Percentiles rank a stretch among this genome's conserved stretches.
phyloP scores from a whole-genome alignment of 495 filamentous ascomycete genomes.

The Astrothelium subdiscretum region DNA sequence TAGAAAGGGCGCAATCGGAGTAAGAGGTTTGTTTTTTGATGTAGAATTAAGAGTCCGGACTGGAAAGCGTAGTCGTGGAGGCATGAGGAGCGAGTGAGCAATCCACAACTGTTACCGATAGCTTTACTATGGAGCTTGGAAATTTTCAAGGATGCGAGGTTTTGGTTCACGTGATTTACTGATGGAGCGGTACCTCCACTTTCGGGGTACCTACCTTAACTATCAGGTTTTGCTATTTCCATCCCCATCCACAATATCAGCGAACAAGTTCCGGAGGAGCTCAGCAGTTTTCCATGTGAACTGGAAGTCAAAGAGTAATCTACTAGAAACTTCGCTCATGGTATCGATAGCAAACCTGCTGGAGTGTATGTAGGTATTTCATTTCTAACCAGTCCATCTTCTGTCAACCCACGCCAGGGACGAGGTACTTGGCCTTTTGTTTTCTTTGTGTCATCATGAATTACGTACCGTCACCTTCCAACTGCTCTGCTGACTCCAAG shows the following conservation, averaged over 20 bases:
- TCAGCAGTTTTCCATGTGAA: too few relatives aligned
- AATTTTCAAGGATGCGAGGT: neutral
- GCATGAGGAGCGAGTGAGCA: slow-evolving; percentile 7
- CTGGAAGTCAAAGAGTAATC: too few relatives aligned
- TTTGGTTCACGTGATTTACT: neutral
- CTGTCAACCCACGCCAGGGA: too few relatives aligned
- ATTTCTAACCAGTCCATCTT: too few relatives aligned
- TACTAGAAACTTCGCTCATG: too few relatives aligned
- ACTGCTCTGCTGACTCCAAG: neutral
- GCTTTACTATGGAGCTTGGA: neutral
- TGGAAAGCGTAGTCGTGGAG: slow-evolving; percentile 15
- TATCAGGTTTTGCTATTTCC: neutral
- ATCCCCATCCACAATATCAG: neutral
- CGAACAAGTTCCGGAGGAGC: too few relatives aligned
- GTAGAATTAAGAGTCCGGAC: neutral
- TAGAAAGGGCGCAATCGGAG: slow-evolving; percentile 29
- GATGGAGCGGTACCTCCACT: too few relatives aligned
- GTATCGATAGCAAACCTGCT: too few relatives aligned
- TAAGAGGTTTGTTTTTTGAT: neutral
- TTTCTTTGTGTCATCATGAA: neutral
- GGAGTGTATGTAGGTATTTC: too few relatives aligned
- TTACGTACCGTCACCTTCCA: neutral
- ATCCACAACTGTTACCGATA: neutral
- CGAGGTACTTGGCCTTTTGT: too few relatives aligned
- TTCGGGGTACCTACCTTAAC: neutral